These are phyloP conservation scores for Aotearoamyces nothofagi DNA, from an alignment of 2,329 filamentous ascomycete species.

Conservation along the genomic window DNA sequence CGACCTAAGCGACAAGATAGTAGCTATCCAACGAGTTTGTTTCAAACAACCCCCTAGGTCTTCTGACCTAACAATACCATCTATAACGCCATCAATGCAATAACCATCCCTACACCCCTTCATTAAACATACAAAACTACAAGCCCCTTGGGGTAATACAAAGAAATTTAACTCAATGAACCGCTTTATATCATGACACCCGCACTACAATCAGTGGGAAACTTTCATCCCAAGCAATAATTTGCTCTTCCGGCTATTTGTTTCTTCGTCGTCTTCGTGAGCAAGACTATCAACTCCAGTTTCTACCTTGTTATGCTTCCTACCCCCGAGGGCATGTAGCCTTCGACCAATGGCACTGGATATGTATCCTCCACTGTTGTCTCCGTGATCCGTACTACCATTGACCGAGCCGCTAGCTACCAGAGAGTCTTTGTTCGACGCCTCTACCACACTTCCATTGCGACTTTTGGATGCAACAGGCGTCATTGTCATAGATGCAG, in stretches of 20 bases:
- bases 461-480: neutral
- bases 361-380: slow-evolving; percentile 1
- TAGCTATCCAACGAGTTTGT: too few species aligned
- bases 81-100: slow-evolving; percentile 1
- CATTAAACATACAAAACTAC: neutral
- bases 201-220: neutral
- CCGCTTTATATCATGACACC: neutral
- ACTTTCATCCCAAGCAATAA: slow-evolving; percentile 14
- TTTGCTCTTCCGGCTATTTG: slow-evolving; percentile 12
- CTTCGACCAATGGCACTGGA: slow-evolving; percentile 3
- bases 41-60: too few species aligned
- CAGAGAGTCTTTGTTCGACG: slow-evolving; percentile 1
- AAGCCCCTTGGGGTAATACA: neutral
- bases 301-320: slow-evolving; percentile 1
- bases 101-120: neutral
- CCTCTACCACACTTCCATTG: slow-evolving; percentile 1
- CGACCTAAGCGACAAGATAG: too few species aligned
- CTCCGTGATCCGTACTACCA: neutral
- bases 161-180: neutral
- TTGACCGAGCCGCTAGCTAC: neutral
- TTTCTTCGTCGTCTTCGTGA: neutral
- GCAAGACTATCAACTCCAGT: neutral
- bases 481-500: slow-evolving; percentile 1
- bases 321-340: slow-evolving; percentile 2
- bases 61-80: too few species aligned